Evolutionary conservation across 306 rosid species (phyloP), one percentile per base, ranked within the genome.

Genomic region (Acmispon strigosus): DNA sequence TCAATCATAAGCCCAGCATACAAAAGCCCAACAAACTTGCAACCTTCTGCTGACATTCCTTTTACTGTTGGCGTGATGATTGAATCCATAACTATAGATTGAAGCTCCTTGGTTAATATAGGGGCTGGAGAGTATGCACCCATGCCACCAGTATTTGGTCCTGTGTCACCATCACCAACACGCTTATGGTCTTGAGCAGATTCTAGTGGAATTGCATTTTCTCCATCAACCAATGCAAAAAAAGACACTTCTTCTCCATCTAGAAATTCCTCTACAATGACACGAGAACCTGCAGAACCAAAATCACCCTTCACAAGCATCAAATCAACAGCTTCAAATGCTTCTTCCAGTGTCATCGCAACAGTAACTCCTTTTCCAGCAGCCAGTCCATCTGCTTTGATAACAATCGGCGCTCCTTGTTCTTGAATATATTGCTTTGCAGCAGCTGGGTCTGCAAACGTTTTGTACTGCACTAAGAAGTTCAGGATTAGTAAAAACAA

Each of bases 61-160:
- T 89, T 91, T 68, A 91, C 96, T 0, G 99, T 91, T 59, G 99
- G 99, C 58, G 77, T 67, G 81, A 94, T 89, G 54, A 94, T 94
- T 61, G 96, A 89, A 59, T 83, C 81, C 99, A 94, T 94, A 43
- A 91, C 92, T 42, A 84, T 9, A 22, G 82, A 83, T 54, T 94
- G 86, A 76, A 94, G 97, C 62, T 87, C 91, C 85, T 81, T 83
- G 11, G 99, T 94, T 59, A 94, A 64, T 44, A 94, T 58, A 47
- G 97, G 99, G 29, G 97, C 99, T 0, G 96, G 97, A 12, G 97
- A 94, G 79, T 91, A 94, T 44, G 99, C 99, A 61, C 99, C 99
- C 99, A 91, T 91, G 72, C 99, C 99, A 53, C 99, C 97, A 16
- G 97, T 94, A 80, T 94, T 94, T 14, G 97, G 99, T 48, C 99